Percentiles rank a stretch among this genome's conserved stretches.
These are phyloP conservation scores for Ottelia alismoides DNA, from an alignment of 106 monocot species.

Conservation along the genomic window DNA sequence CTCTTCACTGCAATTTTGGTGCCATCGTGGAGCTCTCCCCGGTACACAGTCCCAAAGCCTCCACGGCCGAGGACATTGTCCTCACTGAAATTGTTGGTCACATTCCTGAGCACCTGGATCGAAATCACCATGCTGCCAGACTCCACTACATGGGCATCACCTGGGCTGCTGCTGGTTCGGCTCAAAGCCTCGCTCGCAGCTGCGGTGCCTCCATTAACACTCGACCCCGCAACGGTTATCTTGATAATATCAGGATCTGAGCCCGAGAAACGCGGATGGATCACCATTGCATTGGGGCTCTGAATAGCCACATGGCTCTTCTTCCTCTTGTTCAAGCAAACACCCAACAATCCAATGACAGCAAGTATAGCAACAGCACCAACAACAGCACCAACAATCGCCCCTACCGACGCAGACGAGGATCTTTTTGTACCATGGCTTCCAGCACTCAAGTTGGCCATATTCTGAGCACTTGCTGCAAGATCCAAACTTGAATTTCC, in stretches of 20 bases:
- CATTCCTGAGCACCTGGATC: conserved; percentile 29
- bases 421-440: neutral
- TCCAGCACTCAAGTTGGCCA: neutral
- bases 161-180: conserved; percentile 5
- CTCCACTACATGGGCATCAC: conserved; percentile 22
- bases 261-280: conserved; percentile 39
- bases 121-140: conserved; percentile 30
- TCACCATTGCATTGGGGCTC: conserved; percentile 33
- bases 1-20: conserved; percentile 50
- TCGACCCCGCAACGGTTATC: conserved; percentile 17
- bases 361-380: conserved; percentile 11
- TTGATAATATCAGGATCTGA: conserved; percentile 38
- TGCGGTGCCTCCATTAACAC: conserved; percentile 11
- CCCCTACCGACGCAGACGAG: conserved; percentile 14
- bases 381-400: conserved; percentile 26
- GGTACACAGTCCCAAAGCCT: conserved; percentile 59
- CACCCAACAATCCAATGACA: conserved; percentile 14
- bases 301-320: conserved; percentile 18
- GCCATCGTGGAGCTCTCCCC: conserved; percentile 36
- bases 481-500: neutral
- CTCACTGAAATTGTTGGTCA: conserved; percentile 38
- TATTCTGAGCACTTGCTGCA: neutral
- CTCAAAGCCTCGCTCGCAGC: conserved; percentile 11
- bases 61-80: conserved; percentile 47
- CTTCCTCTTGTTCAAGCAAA: conserved; percentile 33